Conservation (phyloP, 2,329 filamentous ascomycete genomes). For the Dactylellina cionopaga region DNA sequence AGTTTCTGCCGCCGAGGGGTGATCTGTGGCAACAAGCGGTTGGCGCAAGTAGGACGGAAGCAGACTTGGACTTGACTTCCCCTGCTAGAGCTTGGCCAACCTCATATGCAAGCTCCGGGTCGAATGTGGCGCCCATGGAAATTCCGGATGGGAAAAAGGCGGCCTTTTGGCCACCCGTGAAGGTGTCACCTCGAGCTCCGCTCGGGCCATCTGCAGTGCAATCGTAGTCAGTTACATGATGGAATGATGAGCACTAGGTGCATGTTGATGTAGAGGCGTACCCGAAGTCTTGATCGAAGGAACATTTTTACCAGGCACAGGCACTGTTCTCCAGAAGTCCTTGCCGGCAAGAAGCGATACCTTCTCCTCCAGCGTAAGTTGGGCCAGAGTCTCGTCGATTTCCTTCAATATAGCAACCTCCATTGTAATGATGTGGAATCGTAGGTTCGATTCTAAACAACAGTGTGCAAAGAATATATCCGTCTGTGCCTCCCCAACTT, state of each 20-base stretch:
- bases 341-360: conserved; percentile 54
- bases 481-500: too few relatives aligned
- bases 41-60: conserved; percentile 70
- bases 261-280: not conserved
- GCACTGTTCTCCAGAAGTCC: conserved; percentile 75
- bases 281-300: conserved; percentile 51
- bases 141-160: conserved; percentile 54
- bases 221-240: too few relatives aligned
- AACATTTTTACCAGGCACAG: conserved; percentile 65
- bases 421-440: conserved; percentile 18
- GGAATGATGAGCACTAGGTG: conserved; percentile 18
- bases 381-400: conserved; percentile 45
- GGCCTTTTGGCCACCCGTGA: conserved; percentile 51
- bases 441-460: not conserved
- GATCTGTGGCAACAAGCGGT: conserved; percentile 79
- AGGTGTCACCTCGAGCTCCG: conserved; percentile 55
- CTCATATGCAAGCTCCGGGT: conserved; percentile 55
- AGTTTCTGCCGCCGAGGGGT: conserved; percentile 83
- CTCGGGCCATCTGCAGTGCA: conserved; percentile 55
- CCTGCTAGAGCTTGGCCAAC: conserved; percentile 56
- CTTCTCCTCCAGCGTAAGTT: conserved; percentile 51
- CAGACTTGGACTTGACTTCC: conserved; percentile 59
- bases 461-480: too few relatives aligned
- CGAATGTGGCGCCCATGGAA: conserved; percentile 58
- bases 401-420: conserved; percentile 21